Evolutionary conservation across 1,284 basidiomycete genomes (phyloP), one percentile per base, ranked within the genome.

Genomic region (Microstroma glucosiphilum): DNA sequence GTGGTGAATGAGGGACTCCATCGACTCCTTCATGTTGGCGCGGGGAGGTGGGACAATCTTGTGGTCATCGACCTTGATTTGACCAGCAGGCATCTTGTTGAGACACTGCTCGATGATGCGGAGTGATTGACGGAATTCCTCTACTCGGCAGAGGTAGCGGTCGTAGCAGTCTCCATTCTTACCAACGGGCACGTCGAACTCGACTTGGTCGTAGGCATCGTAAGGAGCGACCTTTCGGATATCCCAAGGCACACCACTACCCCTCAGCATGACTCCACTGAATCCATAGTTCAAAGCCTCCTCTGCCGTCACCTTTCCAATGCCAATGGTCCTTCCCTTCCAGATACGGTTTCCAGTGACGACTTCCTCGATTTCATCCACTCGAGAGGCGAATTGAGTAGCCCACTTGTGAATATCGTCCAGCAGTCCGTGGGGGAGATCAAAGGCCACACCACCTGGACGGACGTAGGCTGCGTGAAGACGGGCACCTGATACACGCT

Each of bases 361-460:
- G 69, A 98, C 92, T 82, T 97, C 93, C 82, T 99, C 94, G 72
- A 97, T 90, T 83, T 98, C 94, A 78, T 98, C 93, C 49, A 98
- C 85, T 66, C 94, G 86, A 59, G 87, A 87, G 61, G 85, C 82
- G 81, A 96, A 98, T 77, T 97, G 94, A 0, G 94, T 96, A 1
- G 90, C 88, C 94, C 94, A 99, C 80, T 90, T 90, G 86, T 90
- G 91, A 78, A 98, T 96, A 80, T 98, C 96, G 72, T 97, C 90
- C 46, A 99, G 85, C 41, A 98, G 83, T 17, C 94, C 94, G 75
- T 96, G 93, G 6, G 94, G 94, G 56, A 98, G 83, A 79, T 99
- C 96, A 79, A 93, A 97, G 1, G 96, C 93, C 57, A 99, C 96
- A 76, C 96, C 94, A 69, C 94, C 94, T 3, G 94, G 96, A 66